Evolutionary conservation across 495 filamentous ascomycete genomes (phyloP).

Genomic region (Hyaloscypha variabilis): DNA sequence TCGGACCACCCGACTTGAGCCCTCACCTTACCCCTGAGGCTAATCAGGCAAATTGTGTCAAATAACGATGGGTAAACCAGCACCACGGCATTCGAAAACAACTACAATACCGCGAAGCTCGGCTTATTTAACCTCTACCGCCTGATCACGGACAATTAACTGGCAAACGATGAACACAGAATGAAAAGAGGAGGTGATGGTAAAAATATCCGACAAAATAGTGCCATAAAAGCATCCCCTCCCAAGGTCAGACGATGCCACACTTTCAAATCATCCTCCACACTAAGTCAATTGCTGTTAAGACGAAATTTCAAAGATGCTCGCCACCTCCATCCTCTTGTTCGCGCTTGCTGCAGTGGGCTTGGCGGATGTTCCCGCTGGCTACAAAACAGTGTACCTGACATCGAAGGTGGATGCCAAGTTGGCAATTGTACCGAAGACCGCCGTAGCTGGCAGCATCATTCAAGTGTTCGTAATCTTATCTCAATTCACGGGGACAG

Average conservation of each 20-base stretch:
- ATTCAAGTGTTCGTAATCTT: conserved; percentile 43
- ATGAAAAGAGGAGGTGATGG: no score
- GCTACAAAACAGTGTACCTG: conserved; percentile 52
- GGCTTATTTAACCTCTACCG: no score
- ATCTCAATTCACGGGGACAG: not conserved
- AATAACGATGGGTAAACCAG: no score
- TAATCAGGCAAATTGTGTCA: no score
- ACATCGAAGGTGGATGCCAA: conserved; percentile 52
- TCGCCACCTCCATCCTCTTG: conserved; percentile 39
- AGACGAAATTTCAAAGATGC: conserved; percentile 37
- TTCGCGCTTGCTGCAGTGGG: conserved; percentile 47
- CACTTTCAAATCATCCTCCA: conserved; percentile 9
- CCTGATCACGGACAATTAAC: no score
- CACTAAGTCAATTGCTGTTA: conserved; percentile 11
- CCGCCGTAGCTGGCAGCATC: conserved; percentile 38
- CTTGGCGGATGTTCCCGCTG: conserved; percentile 44
- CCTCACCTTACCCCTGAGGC: no score
- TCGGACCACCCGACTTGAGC: no score
- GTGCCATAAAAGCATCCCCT: no score
- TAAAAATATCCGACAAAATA: no score
- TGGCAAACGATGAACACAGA: no score
- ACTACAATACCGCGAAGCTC: no score
- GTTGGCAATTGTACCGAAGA: conserved; percentile 50
- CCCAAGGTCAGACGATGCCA: conserved; percentile 1
- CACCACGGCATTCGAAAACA: no score